phyloP scores from a whole-genome alignment of 164 flowering plant genomes.

The Piper longum region DNA sequence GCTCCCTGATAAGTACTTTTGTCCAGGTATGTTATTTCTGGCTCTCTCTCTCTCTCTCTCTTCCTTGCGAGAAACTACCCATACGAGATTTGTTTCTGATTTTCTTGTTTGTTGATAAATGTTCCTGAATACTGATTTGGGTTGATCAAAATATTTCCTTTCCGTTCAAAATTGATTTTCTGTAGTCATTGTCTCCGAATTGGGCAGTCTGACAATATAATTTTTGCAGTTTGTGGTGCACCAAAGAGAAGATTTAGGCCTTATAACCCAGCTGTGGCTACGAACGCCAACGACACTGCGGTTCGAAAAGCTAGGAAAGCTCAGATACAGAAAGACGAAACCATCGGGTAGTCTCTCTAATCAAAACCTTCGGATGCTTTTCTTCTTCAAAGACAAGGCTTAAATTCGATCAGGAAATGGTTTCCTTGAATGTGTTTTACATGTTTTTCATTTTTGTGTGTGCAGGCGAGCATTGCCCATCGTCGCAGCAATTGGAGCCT shows the following conservation, averaged over 20 bases:
- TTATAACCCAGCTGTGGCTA: slow-evolving; percentile 44
- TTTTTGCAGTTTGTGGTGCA: slow-evolving; percentile 74
- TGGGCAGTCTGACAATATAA: neutral
- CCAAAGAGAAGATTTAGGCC: slow-evolving; percentile 82
- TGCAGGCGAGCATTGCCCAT: slow-evolving; percentile 71
- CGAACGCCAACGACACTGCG: slow-evolving; percentile 46
- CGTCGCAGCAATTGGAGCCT: slow-evolving; percentile 54
- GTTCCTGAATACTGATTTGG: too few species aligned
- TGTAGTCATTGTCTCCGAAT: too few species aligned
- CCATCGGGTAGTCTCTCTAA: slow-evolving; percentile 45
- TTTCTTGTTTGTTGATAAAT: too few species aligned
- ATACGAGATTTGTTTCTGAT: too few species aligned
- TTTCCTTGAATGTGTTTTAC: too few species aligned
- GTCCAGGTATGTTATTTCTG: slow-evolving; percentile 53
- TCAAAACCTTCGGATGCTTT: neutral
- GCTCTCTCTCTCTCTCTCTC: too few species aligned
- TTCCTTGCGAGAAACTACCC: too few species aligned
- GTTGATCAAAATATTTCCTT: too few species aligned
- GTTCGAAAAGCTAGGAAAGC: slow-evolving; percentile 73
- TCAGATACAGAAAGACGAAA: slow-evolving; percentile 64
- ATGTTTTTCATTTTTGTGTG: neutral
- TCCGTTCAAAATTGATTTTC: too few species aligned
- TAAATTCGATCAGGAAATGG: too few species aligned
- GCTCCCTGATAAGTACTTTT: slow-evolving; percentile 53
- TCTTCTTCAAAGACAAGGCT: neutral